Evolutionary conservation across 805 yeast genomes (phyloP).

Genomic region (Vanderwaltozyma yarrowii): DNA sequence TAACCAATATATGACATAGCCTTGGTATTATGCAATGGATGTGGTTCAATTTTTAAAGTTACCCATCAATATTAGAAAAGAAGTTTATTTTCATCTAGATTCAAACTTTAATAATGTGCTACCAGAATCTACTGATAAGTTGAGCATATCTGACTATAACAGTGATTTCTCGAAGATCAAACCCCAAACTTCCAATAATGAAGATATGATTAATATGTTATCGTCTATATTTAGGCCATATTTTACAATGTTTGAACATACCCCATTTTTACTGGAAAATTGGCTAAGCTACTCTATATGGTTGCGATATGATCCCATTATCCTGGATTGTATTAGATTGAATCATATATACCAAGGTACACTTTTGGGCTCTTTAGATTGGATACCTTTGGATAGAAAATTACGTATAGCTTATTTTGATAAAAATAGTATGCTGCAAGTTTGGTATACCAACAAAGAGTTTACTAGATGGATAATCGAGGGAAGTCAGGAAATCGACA

Average conservation of each 20-base stretch:
- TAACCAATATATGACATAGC: too few relatives aligned
- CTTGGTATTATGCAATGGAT: slow-evolving; percentile 3
- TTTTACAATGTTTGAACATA: slow-evolving; percentile 18
- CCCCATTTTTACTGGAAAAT: slow-evolving; percentile 11
- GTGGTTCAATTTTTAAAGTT: slow-evolving; percentile 10
- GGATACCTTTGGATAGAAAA: slow-evolving; percentile 15
- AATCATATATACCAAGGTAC: slow-evolving; percentile 18
- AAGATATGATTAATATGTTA: too few relatives aligned
- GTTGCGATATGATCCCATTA: slow-evolving; percentile 23
- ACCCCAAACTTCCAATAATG: too few relatives aligned
- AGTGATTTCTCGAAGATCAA: not conserved
- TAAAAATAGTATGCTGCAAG: slow-evolving; percentile 17
- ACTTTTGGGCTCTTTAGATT: slow-evolving; percentile 16
- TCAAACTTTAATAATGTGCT: not conserved
- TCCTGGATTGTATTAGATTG: slow-evolving; percentile 21
- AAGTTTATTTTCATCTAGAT: slow-evolving; percentile 19
- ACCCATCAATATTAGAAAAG: slow-evolving; percentile 19
- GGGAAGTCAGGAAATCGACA: slow-evolving; percentile 5
- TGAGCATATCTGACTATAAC: not conserved
- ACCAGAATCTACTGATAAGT: not conserved
- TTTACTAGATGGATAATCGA: slow-evolving; percentile 15
- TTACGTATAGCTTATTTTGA: slow-evolving; percentile 16
- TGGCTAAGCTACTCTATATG: slow-evolving; percentile 21
- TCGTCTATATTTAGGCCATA: slow-evolving; percentile 12
- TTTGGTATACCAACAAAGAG: slow-evolving; percentile 21